phyloP scores from a whole-genome alignment of 108 stramenopile species.

The Bacterosira constricta region DNA sequence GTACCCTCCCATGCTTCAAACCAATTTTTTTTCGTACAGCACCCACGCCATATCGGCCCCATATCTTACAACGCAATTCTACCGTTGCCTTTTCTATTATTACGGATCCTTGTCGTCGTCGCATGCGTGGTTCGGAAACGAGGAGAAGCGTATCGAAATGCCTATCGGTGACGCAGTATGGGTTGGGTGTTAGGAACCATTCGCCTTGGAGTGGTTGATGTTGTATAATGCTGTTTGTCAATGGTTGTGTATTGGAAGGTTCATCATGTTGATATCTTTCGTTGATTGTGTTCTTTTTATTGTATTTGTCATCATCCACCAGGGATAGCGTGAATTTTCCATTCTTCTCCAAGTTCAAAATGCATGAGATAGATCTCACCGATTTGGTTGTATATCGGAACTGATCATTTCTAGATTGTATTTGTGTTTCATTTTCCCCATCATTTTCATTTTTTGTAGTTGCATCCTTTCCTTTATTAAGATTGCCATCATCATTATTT shows the following conservation, averaged over 20 bases:
- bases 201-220: constrained; percentile 51
- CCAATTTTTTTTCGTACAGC: constrained; percentile 37
- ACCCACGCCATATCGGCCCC: constrained; percentile 42
- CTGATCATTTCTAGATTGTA: neutral
- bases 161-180: constrained; percentile 85
- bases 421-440: neutral
- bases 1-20: constrained; percentile 31
- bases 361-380: constrained; percentile 32
- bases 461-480: too few relatives aligned
- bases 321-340: constrained; percentile 34
- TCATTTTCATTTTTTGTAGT: neutral
- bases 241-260: neutral
- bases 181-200: constrained; percentile 73
- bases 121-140: constrained; percentile 59
- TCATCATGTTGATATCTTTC: neutral
- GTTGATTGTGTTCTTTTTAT: neutral
- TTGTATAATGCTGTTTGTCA: neutral
- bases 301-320: constrained; percentile 1
- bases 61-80: constrained; percentile 42
- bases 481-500: neutral
- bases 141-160: constrained; percentile 70
- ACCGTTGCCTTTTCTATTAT: constrained; percentile 40
- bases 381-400: neutral
- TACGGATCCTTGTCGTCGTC: neutral
- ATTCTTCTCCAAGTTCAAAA: constrained; percentile 38